Evolutionary conservation across 169 alveolate genomes (phyloP).

Genomic region (Plasmodium adleri): DNA sequence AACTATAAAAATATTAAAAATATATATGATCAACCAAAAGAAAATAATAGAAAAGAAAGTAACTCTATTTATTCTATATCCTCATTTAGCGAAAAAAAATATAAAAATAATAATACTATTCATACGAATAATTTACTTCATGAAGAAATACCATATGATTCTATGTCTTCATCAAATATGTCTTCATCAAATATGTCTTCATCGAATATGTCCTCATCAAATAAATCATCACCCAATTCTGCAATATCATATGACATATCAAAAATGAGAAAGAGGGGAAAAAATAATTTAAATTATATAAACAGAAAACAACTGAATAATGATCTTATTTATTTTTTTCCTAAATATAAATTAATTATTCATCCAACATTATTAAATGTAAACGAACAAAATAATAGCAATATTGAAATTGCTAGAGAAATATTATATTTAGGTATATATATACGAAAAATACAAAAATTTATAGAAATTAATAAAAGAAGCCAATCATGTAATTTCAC

Average conservation of each 20-base stretch:
- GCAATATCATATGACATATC: background rate
- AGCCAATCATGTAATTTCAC: slow-evolving; percentile 61
- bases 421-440: slow-evolving; percentile 49
- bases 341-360: slow-evolving; percentile 39
- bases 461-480: slow-evolving; percentile 67
- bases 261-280: background rate
- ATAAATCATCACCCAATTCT: background rate
- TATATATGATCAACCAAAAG: too few relatives aligned
- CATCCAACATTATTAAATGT: slow-evolving; percentile 23
- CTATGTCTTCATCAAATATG: background rate
- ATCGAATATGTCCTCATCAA: background rate
- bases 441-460: slow-evolving; percentile 53
- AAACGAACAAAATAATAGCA: slow-evolving; percentile 35
- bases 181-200: background rate
- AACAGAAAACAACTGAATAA: slow-evolving; percentile 4
- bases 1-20: too few relatives aligned
- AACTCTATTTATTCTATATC: slow-evolving; percentile 37
- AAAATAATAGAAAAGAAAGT: background rate
- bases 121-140: too few relatives aligned
- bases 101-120: background rate
- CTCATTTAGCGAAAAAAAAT: background rate
- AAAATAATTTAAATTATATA: too few relatives aligned
- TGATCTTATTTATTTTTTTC: slow-evolving; percentile 36
- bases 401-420: slow-evolving; percentile 54
- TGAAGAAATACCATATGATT: background rate